phyloP scores from a whole-genome alignment of 1,284 basidiomycete species.

The Chiua sp. region DNA sequence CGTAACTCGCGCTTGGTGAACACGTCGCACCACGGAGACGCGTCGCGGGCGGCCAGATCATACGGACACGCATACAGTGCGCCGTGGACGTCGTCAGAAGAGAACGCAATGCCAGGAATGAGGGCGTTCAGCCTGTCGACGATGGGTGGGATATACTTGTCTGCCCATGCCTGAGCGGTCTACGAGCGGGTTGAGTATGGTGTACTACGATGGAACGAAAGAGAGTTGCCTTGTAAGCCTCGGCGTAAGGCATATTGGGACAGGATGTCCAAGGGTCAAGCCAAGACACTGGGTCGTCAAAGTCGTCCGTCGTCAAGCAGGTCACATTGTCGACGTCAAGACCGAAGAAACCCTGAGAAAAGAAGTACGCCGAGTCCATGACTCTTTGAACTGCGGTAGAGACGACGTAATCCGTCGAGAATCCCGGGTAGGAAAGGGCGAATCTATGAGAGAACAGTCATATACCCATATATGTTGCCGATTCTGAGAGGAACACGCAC shows the following conservation, averaged over 20 bases:
- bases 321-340: neutral
- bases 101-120: slow-evolving; percentile 36
- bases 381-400: slow-evolving; percentile 44
- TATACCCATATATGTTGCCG: too few species aligned
- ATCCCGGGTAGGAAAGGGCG: slow-evolving; percentile 20
- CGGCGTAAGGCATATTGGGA: slow-evolving; percentile 3
- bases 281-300: slow-evolving; percentile 44
- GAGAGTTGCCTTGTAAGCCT: neutral
- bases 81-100: slow-evolving; percentile 42
- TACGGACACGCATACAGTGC: slow-evolving; percentile 53
- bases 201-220: too few species aligned
- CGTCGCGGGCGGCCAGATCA: slow-evolving; percentile 44
- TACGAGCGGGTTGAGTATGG: slow-evolving; percentile 7
- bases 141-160: slow-evolving; percentile 48
- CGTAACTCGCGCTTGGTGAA: slow-evolving; percentile 44
- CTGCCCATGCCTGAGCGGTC: slow-evolving; percentile 42
- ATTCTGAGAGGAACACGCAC: slow-evolving; percentile 12
- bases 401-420: slow-evolving; percentile 39
- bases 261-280: slow-evolving; percentile 16
- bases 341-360: slow-evolving; percentile 19
- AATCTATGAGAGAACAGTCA: slow-evolving; percentile 16
- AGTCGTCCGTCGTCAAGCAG: slow-evolving; percentile 20
- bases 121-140: slow-evolving; percentile 42
- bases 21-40: slow-evolving; percentile 48
- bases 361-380: slow-evolving; percentile 25